These are phyloP conservation scores for Trichoderma sp. DNA, from an alignment of 2,329 filamentous ascomycete genomes.

Conservation along the genomic window DNA sequence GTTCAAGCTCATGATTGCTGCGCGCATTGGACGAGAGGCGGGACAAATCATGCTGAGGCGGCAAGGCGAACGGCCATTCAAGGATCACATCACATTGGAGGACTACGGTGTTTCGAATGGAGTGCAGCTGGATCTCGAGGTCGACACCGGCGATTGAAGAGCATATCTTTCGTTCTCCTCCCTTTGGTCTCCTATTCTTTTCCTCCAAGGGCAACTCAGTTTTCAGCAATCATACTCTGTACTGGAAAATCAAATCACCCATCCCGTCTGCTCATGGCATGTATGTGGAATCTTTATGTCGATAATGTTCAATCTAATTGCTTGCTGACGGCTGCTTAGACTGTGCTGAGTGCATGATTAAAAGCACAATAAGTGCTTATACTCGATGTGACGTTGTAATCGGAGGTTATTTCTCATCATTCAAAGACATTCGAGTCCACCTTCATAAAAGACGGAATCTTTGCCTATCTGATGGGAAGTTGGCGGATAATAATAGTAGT, in stretches of 20 bases:
- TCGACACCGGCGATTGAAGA: constrained; percentile 63
- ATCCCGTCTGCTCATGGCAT: neutral
- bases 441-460: neutral
- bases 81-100: constrained; percentile 82
- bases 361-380: neutral
- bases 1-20: constrained; percentile 91
- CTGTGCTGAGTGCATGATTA: neutral
- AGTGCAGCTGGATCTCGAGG: constrained; percentile 68
- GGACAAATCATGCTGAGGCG: constrained; percentile 91
- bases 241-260: neutral
- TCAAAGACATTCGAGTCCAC: neutral
- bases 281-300: neutral
- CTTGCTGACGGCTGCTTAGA: neutral
- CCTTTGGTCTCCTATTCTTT: neutral
- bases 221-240: neutral
- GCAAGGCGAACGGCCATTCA: constrained; percentile 91
- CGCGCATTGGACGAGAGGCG: constrained; percentile 83
- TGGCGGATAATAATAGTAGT: neutral
- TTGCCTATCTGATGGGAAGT: neutral
- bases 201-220: neutral
- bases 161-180: neutral
- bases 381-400: neutral
- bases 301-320: neutral
- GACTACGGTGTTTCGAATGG: constrained; percentile 96
- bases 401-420: neutral